Evolutionary conservation across 257 asterid species (phyloP).

Genomic region (Scutellaria barbata): DNA sequence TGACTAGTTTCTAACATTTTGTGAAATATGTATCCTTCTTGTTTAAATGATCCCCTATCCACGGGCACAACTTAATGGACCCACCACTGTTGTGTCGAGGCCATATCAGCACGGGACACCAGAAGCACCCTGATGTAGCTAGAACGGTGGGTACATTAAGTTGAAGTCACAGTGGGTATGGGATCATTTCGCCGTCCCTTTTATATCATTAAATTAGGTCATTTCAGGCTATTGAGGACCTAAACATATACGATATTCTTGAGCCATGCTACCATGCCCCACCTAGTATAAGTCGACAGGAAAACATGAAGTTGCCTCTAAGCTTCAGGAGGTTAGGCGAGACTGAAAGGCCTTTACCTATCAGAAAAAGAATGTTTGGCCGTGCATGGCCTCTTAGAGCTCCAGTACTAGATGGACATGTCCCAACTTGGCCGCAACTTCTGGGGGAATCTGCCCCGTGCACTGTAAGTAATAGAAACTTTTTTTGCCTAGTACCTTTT

Average conservation of each 20-base stretch:
- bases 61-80: no score
- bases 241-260: slow-evolving; percentile 81
- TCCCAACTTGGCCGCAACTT: slow-evolving; percentile 92
- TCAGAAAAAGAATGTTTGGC: slow-evolving; percentile 85
- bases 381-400: slow-evolving; percentile 98
- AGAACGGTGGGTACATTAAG: no score
- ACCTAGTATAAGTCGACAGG: slow-evolving; percentile 41
- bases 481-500: background rate
- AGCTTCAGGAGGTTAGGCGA: slow-evolving; percentile 96
- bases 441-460: slow-evolving; percentile 63
- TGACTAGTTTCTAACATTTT: slow-evolving; percentile 1
- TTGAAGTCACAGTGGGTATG: no score
- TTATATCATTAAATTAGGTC: background rate
- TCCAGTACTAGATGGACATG: slow-evolving; percentile 79
- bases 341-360: slow-evolving; percentile 82
- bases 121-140: no score
- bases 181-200: no score
- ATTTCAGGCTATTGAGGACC: slow-evolving; percentile 60
- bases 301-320: slow-evolving; percentile 54
- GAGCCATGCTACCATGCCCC: slow-evolving; percentile 87
- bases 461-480: slow-evolving; percentile 58
- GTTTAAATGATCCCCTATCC: no score
- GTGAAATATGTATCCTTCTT: background rate
- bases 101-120: no score
- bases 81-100: no score